Conservation (phyloP, 306 rosid species). For the Citrullus mucosospermus region DNA sequence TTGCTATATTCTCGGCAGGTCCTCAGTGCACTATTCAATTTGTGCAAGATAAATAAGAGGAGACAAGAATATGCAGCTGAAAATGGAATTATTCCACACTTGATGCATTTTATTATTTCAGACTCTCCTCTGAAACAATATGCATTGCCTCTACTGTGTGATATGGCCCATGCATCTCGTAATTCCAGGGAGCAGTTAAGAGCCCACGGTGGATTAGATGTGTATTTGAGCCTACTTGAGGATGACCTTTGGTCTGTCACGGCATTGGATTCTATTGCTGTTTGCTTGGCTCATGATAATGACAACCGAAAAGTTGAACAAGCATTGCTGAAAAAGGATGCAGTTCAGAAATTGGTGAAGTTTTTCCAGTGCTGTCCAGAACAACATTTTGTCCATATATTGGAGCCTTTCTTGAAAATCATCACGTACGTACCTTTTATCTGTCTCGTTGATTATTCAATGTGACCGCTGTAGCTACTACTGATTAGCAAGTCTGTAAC, state of each 20-base stretch:
- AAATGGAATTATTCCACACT: constrained; percentile 98
- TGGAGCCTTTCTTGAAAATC: constrained; percentile 97
- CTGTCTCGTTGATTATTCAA: not conserved
- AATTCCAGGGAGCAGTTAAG: constrained; percentile 96
- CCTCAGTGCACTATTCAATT: constrained; percentile 79
- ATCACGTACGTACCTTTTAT: constrained; percentile 49
- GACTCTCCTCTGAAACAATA: constrained; percentile 78
- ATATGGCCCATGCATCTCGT: constrained; percentile 99
- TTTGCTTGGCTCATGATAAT: constrained; percentile 91
- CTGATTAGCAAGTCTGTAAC: too few species aligned
- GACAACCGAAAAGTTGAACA: constrained; percentile 94
- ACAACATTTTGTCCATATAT: constrained; percentile 84
- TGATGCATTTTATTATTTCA: constrained; percentile 82
- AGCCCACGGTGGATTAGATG: constrained; percentile 99
- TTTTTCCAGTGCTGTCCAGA: constrained; percentile 96
- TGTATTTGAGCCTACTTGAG: constrained; percentile 92
- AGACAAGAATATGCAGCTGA: constrained; percentile 99
- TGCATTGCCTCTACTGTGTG: constrained; percentile 91
- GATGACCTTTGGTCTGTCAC: constrained; percentile 93
- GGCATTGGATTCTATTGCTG: constrained; percentile 91
- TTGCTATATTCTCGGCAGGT: constrained; percentile 42
- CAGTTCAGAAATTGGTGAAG: constrained; percentile 89
- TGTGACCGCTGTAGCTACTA: not conserved
- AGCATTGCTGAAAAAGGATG: constrained; percentile 84
- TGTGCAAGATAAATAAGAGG: constrained; percentile 98